phyloP scores from a whole-genome alignment of 345 rosid genomes.

The Diplotaxis tenuifolia region DNA sequence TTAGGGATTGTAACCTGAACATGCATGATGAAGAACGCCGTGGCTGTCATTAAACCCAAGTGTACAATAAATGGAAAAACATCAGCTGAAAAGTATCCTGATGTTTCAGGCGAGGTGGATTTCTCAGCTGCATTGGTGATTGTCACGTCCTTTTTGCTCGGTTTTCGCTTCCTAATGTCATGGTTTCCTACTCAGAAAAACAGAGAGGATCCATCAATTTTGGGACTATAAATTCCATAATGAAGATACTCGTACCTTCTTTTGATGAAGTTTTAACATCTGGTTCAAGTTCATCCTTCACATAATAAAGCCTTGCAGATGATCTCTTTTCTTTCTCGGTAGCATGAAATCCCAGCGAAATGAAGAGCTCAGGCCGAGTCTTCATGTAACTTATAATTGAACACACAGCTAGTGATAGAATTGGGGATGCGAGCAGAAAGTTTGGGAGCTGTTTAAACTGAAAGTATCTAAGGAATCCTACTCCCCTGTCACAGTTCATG shows the following conservation, averaged over 20 bases:
- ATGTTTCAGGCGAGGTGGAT: constrained; percentile 33
- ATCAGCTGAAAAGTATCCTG: constrained; percentile 46
- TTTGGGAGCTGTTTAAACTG: constrained; percentile 88
- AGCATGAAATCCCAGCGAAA: constrained; percentile 68
- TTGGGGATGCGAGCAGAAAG: constrained; percentile 92
- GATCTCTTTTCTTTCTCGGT: constrained; percentile 45
- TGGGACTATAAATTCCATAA: background rate
- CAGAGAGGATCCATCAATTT: background rate
- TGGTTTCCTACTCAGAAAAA: constrained; percentile 39
- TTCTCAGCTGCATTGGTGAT: constrained; percentile 20
- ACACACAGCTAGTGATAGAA: constrained; percentile 65
- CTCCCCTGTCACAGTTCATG: constrained; percentile 56
- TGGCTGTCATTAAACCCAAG: constrained; percentile 66
- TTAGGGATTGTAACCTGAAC: constrained; percentile 64
- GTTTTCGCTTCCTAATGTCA: constrained; percentile 58
- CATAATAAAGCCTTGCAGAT: constrained; percentile 37
- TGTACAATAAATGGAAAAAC: constrained; percentile 68
- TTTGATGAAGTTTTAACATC: constrained; percentile 11
- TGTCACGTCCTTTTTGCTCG: constrained; percentile 25
- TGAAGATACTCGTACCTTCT: background rate
- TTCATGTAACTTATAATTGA: constrained; percentile 56
- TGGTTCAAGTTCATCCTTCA: constrained; percentile 23
- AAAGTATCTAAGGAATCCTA: constrained; percentile 87
- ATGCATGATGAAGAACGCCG: constrained; percentile 83
- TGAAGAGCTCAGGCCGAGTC: constrained; percentile 48